Evolutionary conservation across 345 rosid genomes (phyloP).

Genomic region (Aquilaria yunnanensis): DNA sequence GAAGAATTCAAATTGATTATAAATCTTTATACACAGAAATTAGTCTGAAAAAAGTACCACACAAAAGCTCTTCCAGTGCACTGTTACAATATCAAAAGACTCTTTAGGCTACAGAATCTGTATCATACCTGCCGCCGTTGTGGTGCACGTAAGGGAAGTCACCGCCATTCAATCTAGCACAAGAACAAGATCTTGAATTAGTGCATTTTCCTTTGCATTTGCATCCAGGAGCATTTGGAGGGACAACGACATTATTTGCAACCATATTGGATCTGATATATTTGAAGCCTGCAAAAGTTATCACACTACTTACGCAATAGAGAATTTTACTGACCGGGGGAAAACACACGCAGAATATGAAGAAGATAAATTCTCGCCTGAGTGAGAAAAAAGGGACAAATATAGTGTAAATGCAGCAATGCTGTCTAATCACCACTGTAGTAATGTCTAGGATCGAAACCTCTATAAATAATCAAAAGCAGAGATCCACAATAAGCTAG

Average conservation of each 20-base stretch:
- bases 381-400: no score
- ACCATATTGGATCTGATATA: slow-evolving; percentile 37
- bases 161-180: slow-evolving; percentile 51
- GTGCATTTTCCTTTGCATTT: slow-evolving; percentile 39
- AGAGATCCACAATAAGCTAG: no score
- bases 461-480: no score
- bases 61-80: neutral
- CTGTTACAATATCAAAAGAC: neutral
- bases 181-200: slow-evolving; percentile 44
- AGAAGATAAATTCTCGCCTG: no score
- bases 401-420: no score
- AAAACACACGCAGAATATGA: neutral
- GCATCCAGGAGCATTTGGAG: slow-evolving; percentile 34
- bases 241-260: slow-evolving; percentile 32
- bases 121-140: slow-evolving; percentile 54
- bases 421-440: no score
- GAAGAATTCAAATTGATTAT: no score
- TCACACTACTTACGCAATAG: no score
- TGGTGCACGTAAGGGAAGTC: slow-evolving; percentile 53
- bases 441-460: no score
- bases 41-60: no score
- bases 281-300: slow-evolving; percentile 33
- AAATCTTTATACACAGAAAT: neutral
- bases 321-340: neutral
- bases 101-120: slow-evolving; percentile 1